Evolutionary conservation across 2,329 filamentous ascomycete genomes (phyloP), one percentile per base, ranked within the genome.

Genomic region (Aureobasidium pullulans): DNA sequence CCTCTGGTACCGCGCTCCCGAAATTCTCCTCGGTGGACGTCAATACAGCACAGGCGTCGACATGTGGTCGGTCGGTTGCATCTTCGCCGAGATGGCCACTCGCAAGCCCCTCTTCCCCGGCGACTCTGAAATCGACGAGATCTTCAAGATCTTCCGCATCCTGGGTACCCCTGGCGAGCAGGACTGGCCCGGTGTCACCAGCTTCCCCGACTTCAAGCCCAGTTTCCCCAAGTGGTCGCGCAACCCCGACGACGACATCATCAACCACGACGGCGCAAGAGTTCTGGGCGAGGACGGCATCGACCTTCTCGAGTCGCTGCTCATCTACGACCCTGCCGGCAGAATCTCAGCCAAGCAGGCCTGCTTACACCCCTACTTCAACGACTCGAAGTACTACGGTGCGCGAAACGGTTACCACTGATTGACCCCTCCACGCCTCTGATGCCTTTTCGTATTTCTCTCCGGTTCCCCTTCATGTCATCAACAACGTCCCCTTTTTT

Each of bases 21-120:
- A 96, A 73, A 95, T 96, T 74, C 81, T 96, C 19, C 84, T 96
- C 1, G 91, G 91, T 70, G 90, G 91, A 60, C 86, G 91, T 56
- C 90, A 96, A 73, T 96, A 96, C 77, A 94, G 89, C 13, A 96
- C 91, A 13, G 91, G 91, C 60, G 90, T 96, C 43, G 91, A 96
- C 70, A 96, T 96, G 89, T 96, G 91, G 91, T 94, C 89, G 34
- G 86, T 92, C 52, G 91, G 91, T 63, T 94, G 90, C 73, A 96
- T 96, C 74, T 96, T 96, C 73, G 91, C 92, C 9, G 91, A 96
- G 75, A 96, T 96, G 92, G 95, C 90, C 75, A 96, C 91, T 1
- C 84, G 90, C 68, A 96, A 95, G 76, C 90, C 91, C 5, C 80
- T 96, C 44, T 96, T 96, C 79, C 90, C 91, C 11, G 91, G 91